phyloP scores from a whole-genome alignment of 2,329 filamentous ascomycete genomes.

The Ophiosphaerella narmari region DNA sequence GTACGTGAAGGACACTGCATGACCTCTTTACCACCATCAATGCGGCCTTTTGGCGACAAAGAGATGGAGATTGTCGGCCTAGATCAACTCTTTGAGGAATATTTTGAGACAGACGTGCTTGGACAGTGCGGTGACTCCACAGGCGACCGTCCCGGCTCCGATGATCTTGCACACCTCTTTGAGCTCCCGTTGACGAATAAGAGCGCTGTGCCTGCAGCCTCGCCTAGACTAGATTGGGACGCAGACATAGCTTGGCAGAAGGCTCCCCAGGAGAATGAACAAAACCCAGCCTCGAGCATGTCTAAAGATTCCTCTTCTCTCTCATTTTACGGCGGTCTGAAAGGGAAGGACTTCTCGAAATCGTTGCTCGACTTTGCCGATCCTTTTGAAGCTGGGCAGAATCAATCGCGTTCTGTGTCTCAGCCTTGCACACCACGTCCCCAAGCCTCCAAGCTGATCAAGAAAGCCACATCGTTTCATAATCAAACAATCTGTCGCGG shows the following conservation, averaged over 20 bases:
- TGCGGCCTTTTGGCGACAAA: constrained; percentile 57
- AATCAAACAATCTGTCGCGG: constrained; percentile 25
- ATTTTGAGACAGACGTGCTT: constrained; percentile 62
- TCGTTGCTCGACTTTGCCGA: constrained; percentile 37
- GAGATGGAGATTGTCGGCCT: constrained; percentile 60
- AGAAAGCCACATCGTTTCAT: constrained; percentile 33
- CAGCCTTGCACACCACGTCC: constrained; percentile 41
- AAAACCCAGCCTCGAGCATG: constrained; percentile 52
- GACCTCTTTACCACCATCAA: constrained; percentile 40
- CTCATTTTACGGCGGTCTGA: constrained; percentile 39
- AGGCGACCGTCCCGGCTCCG: constrained; percentile 54
- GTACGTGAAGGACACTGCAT: constrained; percentile 35
- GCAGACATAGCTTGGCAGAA: constrained; percentile 59
- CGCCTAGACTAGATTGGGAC: constrained; percentile 56
- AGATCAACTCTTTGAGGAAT: constrained; percentile 67
- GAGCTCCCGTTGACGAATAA: constrained; percentile 57
- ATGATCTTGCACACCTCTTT: constrained; percentile 59
- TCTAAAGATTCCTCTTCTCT: constrained; percentile 20
- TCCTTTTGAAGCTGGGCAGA: constrained; percentile 32
- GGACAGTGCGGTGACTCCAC: constrained; percentile 51
- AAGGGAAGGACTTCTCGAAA: constrained; percentile 36
- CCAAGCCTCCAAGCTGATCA: constrained; percentile 20
- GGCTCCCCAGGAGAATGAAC: constrained; percentile 57
- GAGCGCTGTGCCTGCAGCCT: constrained; percentile 53
- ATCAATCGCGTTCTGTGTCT: constrained; percentile 32